Evolutionary conservation across 208 protist genomes (phyloP).

Genomic region (Acanthamoeba lenticulata): DNA sequence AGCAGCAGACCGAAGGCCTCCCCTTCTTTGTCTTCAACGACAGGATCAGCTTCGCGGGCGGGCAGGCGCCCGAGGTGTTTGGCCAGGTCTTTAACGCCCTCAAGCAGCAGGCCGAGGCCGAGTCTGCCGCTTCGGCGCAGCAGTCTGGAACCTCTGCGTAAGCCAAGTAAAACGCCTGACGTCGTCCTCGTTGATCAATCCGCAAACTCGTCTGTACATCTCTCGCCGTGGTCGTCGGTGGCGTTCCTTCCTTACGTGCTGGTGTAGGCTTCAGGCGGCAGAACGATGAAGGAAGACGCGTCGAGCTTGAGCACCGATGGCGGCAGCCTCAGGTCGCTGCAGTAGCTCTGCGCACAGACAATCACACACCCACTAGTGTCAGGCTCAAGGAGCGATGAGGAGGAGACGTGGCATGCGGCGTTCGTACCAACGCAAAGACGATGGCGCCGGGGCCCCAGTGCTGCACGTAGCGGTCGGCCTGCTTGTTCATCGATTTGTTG

Average conservation of each 20-base stretch:
- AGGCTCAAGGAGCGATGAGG: background rate
- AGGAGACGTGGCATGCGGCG: background rate
- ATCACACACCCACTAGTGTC: background rate
- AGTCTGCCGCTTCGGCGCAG: too few species aligned
- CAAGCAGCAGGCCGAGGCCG: background rate
- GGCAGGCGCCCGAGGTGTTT: constrained; percentile 2
- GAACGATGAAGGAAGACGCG: background rate
- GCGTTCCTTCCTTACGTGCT: too few species aligned
- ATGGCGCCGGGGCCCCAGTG: background rate
- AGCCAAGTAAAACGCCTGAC: too few species aligned
- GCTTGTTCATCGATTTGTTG: background rate
- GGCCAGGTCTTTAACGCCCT: constrained; percentile 12
- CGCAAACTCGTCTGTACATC: too few species aligned
- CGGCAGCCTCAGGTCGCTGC: background rate
- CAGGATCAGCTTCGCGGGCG: constrained; percentile 22
- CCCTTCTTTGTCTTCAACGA: constrained; percentile 52
- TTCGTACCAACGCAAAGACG: background rate
- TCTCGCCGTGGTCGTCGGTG: too few species aligned
- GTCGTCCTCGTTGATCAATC: too few species aligned
- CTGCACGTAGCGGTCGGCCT: background rate
- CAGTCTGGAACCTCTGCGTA: too few species aligned
- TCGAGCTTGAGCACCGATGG: background rate
- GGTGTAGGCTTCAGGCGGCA: background rate
- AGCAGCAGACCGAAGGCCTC: background rate
- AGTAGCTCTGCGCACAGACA: background rate